A percentile compares a stretch with the other conserved stretches of the same genome.
These are phyloP conservation scores for Cryptococcus sp. DNA, from an alignment of 1,284 basidiomycete species.

Conservation along the genomic window DNA sequence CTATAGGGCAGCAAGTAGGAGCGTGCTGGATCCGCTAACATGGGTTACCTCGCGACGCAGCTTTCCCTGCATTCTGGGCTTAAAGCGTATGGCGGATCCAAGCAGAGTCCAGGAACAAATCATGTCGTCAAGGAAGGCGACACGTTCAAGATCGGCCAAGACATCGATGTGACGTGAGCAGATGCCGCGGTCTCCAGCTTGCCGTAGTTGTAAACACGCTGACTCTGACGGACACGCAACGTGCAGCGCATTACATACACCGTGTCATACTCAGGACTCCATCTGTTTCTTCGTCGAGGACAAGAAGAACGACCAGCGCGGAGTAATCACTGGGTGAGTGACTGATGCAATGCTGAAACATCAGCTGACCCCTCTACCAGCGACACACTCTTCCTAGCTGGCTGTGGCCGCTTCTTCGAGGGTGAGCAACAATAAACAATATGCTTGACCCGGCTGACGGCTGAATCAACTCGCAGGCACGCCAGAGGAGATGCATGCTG, in stretches of 20 bases:
- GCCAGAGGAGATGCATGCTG: constrained; percentile 77
- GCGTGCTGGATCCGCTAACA: neutral
- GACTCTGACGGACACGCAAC: neutral
- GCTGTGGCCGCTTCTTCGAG: constrained; percentile 97
- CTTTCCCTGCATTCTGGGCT: constrained; percentile 59
- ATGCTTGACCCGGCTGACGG: constrained; percentile 1
- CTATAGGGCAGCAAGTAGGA: neutral
- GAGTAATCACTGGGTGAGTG: constrained; percentile 80
- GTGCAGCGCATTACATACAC: constrained; percentile 78
- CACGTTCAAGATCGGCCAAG: constrained; percentile 70
- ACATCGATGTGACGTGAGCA: constrained; percentile 67
- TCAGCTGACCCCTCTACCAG: constrained; percentile 50
- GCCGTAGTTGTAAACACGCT: neutral
- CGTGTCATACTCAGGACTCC: constrained; percentile 95
- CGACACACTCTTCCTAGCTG: constrained; percentile 91
- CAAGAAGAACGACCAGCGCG: constrained; percentile 63
- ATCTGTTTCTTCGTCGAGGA: constrained; percentile 83
- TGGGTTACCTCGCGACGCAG: constrained; percentile 11
- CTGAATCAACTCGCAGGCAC: constrained; percentile 59
- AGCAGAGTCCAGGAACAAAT: constrained; percentile 68
- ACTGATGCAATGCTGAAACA: neutral
- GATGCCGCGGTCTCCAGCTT: constrained; percentile 1
- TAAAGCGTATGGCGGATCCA: constrained; percentile 83
- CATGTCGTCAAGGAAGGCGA: constrained; percentile 75
- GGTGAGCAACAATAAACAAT: constrained; percentile 21